phyloP scores from a whole-genome alignment of 371 early-diverging fungal genomes.

The Mucor velutinosus region DNA sequence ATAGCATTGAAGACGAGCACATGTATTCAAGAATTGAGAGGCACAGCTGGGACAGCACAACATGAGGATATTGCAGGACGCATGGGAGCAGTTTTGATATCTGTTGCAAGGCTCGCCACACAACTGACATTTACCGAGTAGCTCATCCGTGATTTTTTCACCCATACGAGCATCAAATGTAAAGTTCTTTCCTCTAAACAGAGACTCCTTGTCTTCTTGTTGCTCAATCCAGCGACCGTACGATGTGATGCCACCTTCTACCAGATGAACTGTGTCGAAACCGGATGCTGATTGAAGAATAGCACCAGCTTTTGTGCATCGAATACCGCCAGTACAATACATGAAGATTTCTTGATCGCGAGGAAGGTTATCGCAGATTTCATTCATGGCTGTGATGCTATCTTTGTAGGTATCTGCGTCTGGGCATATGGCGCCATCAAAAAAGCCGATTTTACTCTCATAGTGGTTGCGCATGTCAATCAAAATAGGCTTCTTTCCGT shows the following conservation, averaged over 20 bases:
- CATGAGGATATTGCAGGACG: conserved; percentile 74
- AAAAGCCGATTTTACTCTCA: conserved; percentile 77
- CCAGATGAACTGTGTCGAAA: conserved; percentile 69
- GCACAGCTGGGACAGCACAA: conserved; percentile 72
- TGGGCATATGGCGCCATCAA: conserved; percentile 72
- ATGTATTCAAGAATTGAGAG: conserved; percentile 62
- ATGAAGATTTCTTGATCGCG: conserved; percentile 72
- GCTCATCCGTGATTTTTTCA: conserved; percentile 74
- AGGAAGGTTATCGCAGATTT: conserved; percentile 50
- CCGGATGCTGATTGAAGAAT: conserved; percentile 70
- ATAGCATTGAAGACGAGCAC: conserved; percentile 62
- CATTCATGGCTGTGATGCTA: conserved; percentile 52
- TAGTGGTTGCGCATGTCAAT: conserved; percentile 87
- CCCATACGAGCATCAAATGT: conserved; percentile 84
- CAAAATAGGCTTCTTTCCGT: conserved; percentile 54
- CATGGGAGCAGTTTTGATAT: conserved; percentile 77
- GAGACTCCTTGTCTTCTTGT: conserved; percentile 46
- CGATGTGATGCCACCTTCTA: conserved; percentile 78
- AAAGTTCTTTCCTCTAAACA: conserved; percentile 82
- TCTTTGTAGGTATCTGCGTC: conserved; percentile 80
- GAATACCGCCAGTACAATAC: conserved; percentile 72
- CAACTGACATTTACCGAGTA: conserved; percentile 68
- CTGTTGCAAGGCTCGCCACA: conserved; percentile 70
- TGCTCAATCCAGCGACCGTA: conserved; percentile 72
- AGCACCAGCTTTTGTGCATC: conserved; percentile 56